Conservation (phyloP, 768 basidiomycete genomes). For the Tulasnella sp. region DNA sequence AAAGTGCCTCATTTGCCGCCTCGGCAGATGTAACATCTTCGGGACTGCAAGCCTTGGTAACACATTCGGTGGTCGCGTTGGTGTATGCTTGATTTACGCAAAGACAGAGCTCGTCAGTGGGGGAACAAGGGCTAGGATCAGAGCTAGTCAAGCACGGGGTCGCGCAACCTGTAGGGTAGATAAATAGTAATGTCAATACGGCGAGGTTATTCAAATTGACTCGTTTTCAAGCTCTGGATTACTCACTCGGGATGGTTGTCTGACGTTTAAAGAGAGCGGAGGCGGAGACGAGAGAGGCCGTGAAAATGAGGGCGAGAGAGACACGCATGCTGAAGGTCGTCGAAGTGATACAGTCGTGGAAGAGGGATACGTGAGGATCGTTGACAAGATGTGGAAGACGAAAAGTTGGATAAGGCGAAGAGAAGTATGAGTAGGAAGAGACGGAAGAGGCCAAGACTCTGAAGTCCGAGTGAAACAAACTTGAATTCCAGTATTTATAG, state of each 20-base stretch:
- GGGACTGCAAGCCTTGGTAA: not conserved
- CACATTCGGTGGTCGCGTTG: not conserved
- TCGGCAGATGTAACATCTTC: not conserved
- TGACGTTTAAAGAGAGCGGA: constrained; percentile 31
- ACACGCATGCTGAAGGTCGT: constrained; percentile 45
- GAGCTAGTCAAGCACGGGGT: not conserved
- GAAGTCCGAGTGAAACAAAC: not conserved
- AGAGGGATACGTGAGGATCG: not conserved
- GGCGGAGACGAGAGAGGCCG: constrained; percentile 33
- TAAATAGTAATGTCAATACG: not conserved
- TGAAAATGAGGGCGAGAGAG: constrained; percentile 34
- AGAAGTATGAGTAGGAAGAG: not conserved
- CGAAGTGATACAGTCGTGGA: not conserved
- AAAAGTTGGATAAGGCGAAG: not conserved
- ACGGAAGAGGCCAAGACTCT: not conserved
- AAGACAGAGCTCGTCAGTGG: not conserved
- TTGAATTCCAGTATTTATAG: not conserved
- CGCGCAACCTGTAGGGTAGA: not conserved
- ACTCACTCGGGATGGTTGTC: not conserved
- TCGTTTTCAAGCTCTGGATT: not conserved
- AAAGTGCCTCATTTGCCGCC: not conserved
- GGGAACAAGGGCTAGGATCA: not conserved
- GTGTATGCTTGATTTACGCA: not conserved
- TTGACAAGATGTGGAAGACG: not conserved
- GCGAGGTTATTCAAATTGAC: not conserved